Conservation (phyloP, 331 rosid species). For the Phaseolus coccineus region DNA sequence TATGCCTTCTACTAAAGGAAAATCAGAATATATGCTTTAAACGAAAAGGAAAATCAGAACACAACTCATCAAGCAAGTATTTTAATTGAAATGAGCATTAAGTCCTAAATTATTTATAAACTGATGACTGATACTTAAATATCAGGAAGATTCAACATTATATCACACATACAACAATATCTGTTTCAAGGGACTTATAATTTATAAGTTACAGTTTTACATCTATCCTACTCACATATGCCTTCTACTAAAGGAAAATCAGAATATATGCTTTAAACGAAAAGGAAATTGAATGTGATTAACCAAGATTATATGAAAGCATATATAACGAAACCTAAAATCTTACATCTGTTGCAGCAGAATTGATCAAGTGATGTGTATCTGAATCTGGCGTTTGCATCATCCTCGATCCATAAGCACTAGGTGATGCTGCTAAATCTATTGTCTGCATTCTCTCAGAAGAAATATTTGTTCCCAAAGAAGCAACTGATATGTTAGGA, state of each 20-base stretch:
- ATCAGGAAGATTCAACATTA: background rate
- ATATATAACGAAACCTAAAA: conserved; percentile 8
- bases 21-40: background rate
- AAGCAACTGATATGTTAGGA: conserved; percentile 42
- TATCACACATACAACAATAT: conserved; percentile 11
- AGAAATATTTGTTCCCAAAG: conserved; percentile 43
- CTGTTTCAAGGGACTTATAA: background rate
- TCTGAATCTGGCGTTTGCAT: conserved; percentile 58
- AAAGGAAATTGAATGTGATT: conserved; percentile 9
- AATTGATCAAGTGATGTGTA: conserved; percentile 47
- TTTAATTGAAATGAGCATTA: conserved; percentile 3
- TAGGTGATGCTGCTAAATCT: conserved; percentile 37
- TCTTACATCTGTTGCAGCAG: conserved; percentile 68
- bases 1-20: background rate
- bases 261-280: background rate
- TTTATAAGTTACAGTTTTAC: conserved; percentile 8
- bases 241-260: background rate
- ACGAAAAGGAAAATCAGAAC: background rate
- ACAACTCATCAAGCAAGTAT: background rate
- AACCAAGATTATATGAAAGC: conserved; percentile 23
- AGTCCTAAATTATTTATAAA: background rate
- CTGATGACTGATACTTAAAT: background rate
- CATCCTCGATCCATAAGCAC: conserved; percentile 41
- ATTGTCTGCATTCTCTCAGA: conserved; percentile 43
- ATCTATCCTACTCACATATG: conserved; percentile 9